phyloP scores from a whole-genome alignment of 345 rosid species.

The Rhodamnia rubescens region DNA sequence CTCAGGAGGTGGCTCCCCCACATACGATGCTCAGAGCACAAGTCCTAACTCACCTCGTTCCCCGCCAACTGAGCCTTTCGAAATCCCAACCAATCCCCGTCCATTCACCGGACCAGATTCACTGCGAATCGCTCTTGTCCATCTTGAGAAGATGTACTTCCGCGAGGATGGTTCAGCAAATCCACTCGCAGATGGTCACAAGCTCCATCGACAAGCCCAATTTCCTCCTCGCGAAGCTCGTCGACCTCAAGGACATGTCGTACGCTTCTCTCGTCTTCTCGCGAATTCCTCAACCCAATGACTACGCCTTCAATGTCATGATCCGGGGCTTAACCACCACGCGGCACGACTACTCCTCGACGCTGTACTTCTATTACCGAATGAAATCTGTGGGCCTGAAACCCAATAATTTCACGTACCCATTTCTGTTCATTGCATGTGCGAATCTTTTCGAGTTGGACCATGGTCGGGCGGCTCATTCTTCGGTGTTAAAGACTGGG shows the following conservation, averaged over 20 bases:
- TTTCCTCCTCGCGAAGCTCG: slow-evolving; percentile 55
- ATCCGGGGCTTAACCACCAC: slow-evolving; percentile 59
- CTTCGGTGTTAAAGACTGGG: slow-evolving; percentile 42
- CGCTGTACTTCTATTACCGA: slow-evolving; percentile 36
- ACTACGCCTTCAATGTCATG: slow-evolving; percentile 72
- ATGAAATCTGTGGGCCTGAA: slow-evolving; percentile 46
- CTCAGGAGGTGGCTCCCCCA: neutral
- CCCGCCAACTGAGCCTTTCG: neutral
- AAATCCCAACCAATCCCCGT: neutral
- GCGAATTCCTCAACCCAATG: slow-evolving; percentile 41
- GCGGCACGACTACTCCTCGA: slow-evolving; percentile 31
- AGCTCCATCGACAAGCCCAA: slow-evolving; percentile 37
- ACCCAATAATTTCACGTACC: slow-evolving; percentile 67
- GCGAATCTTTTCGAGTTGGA: slow-evolving; percentile 35
- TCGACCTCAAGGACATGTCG: slow-evolving; percentile 39
- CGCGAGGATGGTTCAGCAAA: slow-evolving; percentile 33
- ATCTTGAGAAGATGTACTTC: slow-evolving; percentile 32
- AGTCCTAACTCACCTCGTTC: neutral
- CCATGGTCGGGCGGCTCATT: slow-evolving; percentile 48
- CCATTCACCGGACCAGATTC: neutral
- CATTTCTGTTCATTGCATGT: slow-evolving; percentile 58
- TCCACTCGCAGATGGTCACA: slow-evolving; percentile 61
- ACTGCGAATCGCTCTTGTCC: slow-evolving; percentile 18
- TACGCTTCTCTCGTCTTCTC: slow-evolving; percentile 56
- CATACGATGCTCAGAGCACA: neutral